Conservation (phyloP, 129 eudicot genomes). For the Deinandra increscens region DNA sequence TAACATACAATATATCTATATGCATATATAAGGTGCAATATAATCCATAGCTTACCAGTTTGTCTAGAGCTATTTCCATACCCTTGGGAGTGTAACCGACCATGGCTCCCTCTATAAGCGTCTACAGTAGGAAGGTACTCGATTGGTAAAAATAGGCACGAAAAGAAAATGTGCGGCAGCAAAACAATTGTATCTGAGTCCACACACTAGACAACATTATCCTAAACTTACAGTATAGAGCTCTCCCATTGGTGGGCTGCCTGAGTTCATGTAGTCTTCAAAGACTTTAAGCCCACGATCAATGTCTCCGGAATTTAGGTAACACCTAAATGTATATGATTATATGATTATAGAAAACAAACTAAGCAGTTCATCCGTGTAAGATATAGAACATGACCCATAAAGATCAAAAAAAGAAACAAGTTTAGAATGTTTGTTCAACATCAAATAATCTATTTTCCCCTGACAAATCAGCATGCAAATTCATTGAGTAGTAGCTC, state of each 20-base stretch:
- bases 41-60: constrained; percentile 50
- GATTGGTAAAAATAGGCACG: neutral
- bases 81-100: constrained; percentile 75
- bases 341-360: constrained; percentile 6
- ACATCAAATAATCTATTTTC: constrained; percentile 5
- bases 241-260: constrained; percentile 51
- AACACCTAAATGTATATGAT: constrained; percentile 57
- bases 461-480: neutral
- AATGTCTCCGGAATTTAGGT: constrained; percentile 61
- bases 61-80: constrained; percentile 76
- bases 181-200: neutral
- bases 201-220: neutral
- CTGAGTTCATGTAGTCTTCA: constrained; percentile 61
- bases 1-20: neutral
- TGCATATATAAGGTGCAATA: neutral
- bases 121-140: constrained; percentile 41
- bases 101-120: constrained; percentile 91
- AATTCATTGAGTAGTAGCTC: neutral
- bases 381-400: neutral
- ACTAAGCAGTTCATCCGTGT: neutral
- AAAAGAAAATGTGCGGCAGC: neutral
- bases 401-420: neutral
- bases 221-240: constrained; percentile 59
- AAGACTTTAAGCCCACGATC: constrained; percentile 63
- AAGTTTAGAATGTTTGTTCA: neutral